A percentile compares a stretch with the other conserved stretches of the same genome.
These are phyloP conservation scores for Penicillium corylophilum DNA, from an alignment of 2,329 filamentous ascomycete genomes.

Conservation along the genomic window DNA sequence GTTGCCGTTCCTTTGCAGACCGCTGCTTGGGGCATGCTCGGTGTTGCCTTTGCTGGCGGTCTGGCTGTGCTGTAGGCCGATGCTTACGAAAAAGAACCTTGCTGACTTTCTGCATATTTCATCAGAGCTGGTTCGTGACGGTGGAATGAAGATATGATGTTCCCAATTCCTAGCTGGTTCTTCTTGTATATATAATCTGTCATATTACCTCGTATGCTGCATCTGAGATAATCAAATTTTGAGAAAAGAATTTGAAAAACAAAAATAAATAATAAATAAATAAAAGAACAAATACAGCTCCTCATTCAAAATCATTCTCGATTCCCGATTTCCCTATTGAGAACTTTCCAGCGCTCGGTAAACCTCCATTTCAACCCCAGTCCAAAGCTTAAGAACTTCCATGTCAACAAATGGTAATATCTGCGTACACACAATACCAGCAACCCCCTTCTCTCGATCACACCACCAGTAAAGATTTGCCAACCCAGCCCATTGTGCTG, in stretches of 20 bases:
- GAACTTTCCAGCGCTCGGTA: too few species aligned
- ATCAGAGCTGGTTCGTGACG: neutral
- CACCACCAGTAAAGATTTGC: slow-evolving; percentile 64
- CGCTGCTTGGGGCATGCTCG: slow-evolving; percentile 39
- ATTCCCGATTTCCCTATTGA: too few species aligned
- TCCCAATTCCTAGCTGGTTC: neutral
- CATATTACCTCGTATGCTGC: too few species aligned
- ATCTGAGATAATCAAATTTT: too few species aligned
- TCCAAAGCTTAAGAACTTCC: slow-evolving; percentile 45
- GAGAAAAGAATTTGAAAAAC: too few species aligned
- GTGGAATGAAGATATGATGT: neutral
- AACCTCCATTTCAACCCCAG: too few species aligned
- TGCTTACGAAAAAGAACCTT: neutral
- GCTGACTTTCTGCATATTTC: neutral
- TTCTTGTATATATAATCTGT: neutral
- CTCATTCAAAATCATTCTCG: too few species aligned
- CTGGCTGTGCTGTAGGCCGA: slow-evolving; percentile 31
- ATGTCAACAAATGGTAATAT: slow-evolving; percentile 52
- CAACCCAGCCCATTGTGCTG: slow-evolving; percentile 59
- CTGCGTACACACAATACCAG: slow-evolving; percentile 53
- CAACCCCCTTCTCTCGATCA: slow-evolving; percentile 60
- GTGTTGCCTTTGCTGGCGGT: slow-evolving; percentile 33
- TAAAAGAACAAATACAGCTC: too few species aligned
- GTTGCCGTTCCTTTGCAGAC: slow-evolving; percentile 33
- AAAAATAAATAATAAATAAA: too few species aligned